Conservation (phyloP, 768 basidiomycete genomes). For the Peribolospora kevripleyi region DNA sequence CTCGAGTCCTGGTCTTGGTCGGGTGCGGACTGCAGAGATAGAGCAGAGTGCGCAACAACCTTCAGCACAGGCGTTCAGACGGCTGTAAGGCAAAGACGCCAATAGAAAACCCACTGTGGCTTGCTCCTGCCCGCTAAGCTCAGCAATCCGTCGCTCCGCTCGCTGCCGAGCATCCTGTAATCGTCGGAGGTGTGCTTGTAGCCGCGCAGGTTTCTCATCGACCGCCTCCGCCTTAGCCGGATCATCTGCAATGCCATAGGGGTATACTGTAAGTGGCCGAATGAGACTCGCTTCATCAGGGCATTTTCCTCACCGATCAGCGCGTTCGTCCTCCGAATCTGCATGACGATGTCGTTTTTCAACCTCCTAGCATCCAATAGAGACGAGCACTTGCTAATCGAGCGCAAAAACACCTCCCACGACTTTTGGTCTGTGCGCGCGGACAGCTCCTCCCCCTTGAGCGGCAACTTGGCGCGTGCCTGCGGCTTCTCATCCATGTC, state of each 20-base stretch:
- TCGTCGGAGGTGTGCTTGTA: too few species aligned
- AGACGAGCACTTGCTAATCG: conserved; percentile 56
- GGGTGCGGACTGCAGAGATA: conserved; percentile 28
- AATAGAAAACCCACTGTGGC: too few species aligned
- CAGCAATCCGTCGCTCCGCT: too few species aligned
- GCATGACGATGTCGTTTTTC: conserved; percentile 63
- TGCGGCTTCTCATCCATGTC: too few species aligned
- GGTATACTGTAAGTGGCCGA: too few species aligned
- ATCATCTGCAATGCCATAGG: too few species aligned
- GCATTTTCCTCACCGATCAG: conserved; percentile 32
- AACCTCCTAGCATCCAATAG: conserved; percentile 68
- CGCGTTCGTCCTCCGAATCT: conserved; percentile 56
- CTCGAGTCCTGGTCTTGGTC: conserved; percentile 78
- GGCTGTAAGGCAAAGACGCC: background rate
- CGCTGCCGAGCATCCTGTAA: too few species aligned
- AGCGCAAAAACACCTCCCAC: conserved; percentile 73
- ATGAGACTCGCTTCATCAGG: too few species aligned
- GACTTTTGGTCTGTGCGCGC: conserved; percentile 54
- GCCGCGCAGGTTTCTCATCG: too few species aligned
- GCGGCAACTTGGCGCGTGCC: too few species aligned
- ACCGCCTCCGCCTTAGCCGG: too few species aligned
- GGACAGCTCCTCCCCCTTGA: conserved; percentile 40
- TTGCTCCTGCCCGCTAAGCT: too few species aligned
- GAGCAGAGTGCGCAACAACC: background rate
- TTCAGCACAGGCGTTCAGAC: background rate